Evolutionary conservation across 208 protist genomes (phyloP).

Genomic region (Trichomonas tenax): DNA sequence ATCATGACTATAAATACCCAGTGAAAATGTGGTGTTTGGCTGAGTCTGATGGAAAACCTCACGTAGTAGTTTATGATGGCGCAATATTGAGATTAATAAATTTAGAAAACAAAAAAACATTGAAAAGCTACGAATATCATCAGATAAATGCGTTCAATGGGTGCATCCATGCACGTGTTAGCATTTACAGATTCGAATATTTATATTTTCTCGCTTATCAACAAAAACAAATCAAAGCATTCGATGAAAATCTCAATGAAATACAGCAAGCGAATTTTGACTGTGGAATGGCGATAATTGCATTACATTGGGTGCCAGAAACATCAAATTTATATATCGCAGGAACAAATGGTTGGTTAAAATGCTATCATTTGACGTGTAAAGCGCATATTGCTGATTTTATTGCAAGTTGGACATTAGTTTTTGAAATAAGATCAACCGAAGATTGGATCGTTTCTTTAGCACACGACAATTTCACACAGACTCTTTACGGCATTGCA

Average conservation of each 20-base stretch:
- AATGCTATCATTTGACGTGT: background rate
- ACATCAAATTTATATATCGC: background rate
- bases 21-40: background rate
- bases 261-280: background rate
- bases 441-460: background rate
- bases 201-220: background rate
- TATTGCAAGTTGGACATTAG: background rate
- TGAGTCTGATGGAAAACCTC: background rate
- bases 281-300: background rate
- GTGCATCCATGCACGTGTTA: background rate
- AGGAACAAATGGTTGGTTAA: slow-evolving; percentile 2
- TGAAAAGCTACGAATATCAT: background rate
- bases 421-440: background rate
- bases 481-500: background rate
- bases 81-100: background rate
- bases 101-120: background rate
- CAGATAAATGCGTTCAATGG: background rate
- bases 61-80: background rate
- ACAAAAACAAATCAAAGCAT: background rate
- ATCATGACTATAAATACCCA: background rate
- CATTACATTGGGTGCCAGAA: background rate
- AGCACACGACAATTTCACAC: slow-evolving; percentile 5
- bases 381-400: background rate
- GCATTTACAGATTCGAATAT: background rate
- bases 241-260: background rate